A percentile compares a stretch with the other conserved stretches of the same genome.
Conservation (phyloP, 2,329 filamentous ascomycete genomes). For the Alternaria panax region DNA sequence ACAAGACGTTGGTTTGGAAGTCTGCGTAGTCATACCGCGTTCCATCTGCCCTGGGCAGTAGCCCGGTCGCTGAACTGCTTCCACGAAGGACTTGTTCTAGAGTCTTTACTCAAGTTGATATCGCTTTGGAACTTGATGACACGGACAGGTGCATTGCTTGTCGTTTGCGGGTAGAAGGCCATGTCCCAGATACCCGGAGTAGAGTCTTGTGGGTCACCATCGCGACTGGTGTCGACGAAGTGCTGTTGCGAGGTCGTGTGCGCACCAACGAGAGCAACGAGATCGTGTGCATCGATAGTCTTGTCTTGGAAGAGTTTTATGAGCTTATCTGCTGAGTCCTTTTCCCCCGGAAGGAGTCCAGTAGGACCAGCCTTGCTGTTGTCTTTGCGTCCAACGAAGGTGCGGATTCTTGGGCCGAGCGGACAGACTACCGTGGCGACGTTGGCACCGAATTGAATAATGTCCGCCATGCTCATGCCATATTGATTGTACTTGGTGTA, state of each 20-base stretch:
- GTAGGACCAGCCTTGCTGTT: slow-evolving; percentile 44
- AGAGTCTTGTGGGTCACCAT: slow-evolving; percentile 48
- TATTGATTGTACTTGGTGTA: slow-evolving; percentile 45
- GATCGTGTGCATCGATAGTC: slow-evolving; percentile 49
- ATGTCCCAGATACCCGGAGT: slow-evolving; percentile 51
- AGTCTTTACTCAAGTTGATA: slow-evolving; percentile 44
- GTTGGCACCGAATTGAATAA: slow-evolving; percentile 50
- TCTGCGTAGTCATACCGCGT: slow-evolving; percentile 34
- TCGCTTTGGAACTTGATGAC: slow-evolving; percentile 51
- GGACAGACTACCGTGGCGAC: slow-evolving; percentile 51
- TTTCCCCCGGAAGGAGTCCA: slow-evolving; percentile 44
- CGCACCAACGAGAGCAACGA: slow-evolving; percentile 49
- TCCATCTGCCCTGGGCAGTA: slow-evolving; percentile 42
- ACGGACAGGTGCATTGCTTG: slow-evolving; percentile 34
- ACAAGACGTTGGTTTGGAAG: neutral
- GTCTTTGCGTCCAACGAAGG: slow-evolving; percentile 51
- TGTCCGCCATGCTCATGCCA: slow-evolving; percentile 48
- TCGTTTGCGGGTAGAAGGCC: slow-evolving; percentile 47
- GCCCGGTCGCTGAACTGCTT: slow-evolving; percentile 31
- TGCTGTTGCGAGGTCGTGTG: slow-evolving; percentile 50
- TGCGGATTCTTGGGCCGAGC: slow-evolving; percentile 48
- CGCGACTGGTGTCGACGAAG: slow-evolving; percentile 40
- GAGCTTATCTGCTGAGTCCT: slow-evolving; percentile 43
- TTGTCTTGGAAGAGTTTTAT: slow-evolving; percentile 50
- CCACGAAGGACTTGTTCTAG: slow-evolving; percentile 45